These are phyloP conservation scores for Saccharomycopsis olivae DNA, from an alignment of 805 yeast genomes.

Conservation along the genomic window DNA sequence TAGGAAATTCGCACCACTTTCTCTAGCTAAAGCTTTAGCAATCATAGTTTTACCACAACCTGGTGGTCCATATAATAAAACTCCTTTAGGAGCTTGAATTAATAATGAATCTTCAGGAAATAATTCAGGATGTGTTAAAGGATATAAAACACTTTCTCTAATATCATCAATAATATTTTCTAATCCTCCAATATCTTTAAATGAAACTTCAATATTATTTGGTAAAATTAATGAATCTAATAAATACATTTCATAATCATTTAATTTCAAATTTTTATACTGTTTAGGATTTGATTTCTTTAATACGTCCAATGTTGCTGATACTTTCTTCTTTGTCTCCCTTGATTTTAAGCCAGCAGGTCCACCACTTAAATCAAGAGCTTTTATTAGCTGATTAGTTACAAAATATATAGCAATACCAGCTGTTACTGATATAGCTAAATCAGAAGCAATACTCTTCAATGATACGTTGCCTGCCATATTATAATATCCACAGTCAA, in stretches of 20 bases:
- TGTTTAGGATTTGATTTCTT: slow-evolving; percentile 49
- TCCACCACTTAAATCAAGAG: slow-evolving; percentile 23
- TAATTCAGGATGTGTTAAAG: slow-evolving; percentile 66
- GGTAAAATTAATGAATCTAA: slow-evolving; percentile 76
- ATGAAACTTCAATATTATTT: slow-evolving; percentile 65
- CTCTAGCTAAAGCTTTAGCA: slow-evolving; percentile 89
- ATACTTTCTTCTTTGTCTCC: slow-evolving; percentile 53
- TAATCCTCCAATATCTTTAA: slow-evolving; percentile 83
- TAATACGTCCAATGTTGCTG: slow-evolving; percentile 45
- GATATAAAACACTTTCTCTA: slow-evolving; percentile 80
- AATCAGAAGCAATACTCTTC: slow-evolving; percentile 31
- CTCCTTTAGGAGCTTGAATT: slow-evolving; percentile 90
- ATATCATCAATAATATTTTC: slow-evolving; percentile 75
- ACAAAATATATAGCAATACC: slow-evolving; percentile 62
- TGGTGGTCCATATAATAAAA: slow-evolving; percentile 86
- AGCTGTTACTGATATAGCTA: slow-evolving; percentile 47
- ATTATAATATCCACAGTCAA: neutral
- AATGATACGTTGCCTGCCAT: slow-evolving; percentile 26
- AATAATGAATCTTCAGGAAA: slow-evolving; percentile 58
- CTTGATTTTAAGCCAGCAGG: slow-evolving; percentile 37
- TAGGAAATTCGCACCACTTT: slow-evolving; percentile 83
- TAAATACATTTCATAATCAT: slow-evolving; percentile 68
- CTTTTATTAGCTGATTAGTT: slow-evolving; percentile 31
- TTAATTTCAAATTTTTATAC: slow-evolving; percentile 35
- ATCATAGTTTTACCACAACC: slow-evolving; percentile 98